Percentiles rank a stretch among this genome's conserved stretches.
phyloP scores from a whole-genome alignment of 2,329 filamentous ascomycete species.

The Trichoderma koningiopsis region DNA sequence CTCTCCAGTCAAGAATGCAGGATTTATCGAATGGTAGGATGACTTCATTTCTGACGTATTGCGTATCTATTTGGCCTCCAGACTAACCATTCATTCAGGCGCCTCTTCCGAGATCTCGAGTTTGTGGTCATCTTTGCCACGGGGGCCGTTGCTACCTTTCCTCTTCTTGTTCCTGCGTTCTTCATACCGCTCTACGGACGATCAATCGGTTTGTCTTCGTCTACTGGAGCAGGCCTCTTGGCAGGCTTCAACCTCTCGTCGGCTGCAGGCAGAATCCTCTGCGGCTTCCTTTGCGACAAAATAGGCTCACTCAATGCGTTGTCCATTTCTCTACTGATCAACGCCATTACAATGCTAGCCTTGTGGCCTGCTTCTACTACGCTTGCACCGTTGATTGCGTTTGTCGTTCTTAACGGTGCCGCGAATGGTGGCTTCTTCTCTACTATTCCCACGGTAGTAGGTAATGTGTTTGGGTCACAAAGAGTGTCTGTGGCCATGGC shows the following conservation, averaged over 20 bases:
- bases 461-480: constrained; percentile 57
- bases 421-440: constrained; percentile 64
- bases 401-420: constrained; percentile 59
- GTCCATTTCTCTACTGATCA: constrained; percentile 50
- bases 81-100: constrained; percentile 33
- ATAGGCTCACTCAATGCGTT: constrained; percentile 58
- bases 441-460: constrained; percentile 61
- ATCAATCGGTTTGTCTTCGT: constrained; percentile 53
- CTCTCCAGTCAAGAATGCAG: constrained; percentile 43
- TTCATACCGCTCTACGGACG: constrained; percentile 58
- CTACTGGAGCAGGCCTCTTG: constrained; percentile 55
- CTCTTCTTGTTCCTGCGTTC: constrained; percentile 61
- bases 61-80: too few relatives aligned
- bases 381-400: constrained; percentile 53
- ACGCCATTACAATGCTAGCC: constrained; percentile 57
- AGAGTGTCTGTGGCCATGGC: constrained; percentile 58
- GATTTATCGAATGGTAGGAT: constrained; percentile 36
- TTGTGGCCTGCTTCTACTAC: constrained; percentile 60
- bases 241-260: constrained; percentile 62
- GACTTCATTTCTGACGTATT: accelerated
- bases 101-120: constrained; percentile 51
- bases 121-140: constrained; percentile 55
- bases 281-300: constrained; percentile 53
- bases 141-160: constrained; percentile 57
- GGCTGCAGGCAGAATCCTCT: constrained; percentile 55